phyloP scores from a whole-genome alignment of 108 stramenopile species.

The Fragilariopsis cylindrus region DNA sequence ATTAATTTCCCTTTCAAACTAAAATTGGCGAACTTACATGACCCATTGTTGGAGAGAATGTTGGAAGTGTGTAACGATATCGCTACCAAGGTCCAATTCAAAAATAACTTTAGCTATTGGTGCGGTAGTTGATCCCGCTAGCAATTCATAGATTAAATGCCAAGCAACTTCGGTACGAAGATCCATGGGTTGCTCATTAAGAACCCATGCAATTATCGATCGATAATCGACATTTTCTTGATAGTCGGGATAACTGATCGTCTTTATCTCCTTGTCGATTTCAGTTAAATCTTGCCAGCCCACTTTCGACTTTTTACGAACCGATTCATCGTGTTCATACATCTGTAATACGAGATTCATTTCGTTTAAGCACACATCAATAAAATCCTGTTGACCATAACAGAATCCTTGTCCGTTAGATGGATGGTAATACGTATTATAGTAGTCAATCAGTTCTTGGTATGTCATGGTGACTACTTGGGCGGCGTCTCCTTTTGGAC shows the following conservation, averaged over 20 bases:
- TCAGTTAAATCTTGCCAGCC: slow-evolving; percentile 45
- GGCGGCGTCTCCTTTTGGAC: slow-evolving; percentile 88
- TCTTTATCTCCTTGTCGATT: slow-evolving; percentile 32
- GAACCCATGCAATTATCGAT: slow-evolving; percentile 81
- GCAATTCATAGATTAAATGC: slow-evolving; percentile 72
- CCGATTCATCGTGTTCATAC: slow-evolving; percentile 48
- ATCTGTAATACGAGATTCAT: slow-evolving; percentile 51
- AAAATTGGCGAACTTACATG: slow-evolving; percentile 9
- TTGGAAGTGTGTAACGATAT: slow-evolving; percentile 44
- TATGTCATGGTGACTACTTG: slow-evolving; percentile 82
- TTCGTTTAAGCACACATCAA: slow-evolving; percentile 51
- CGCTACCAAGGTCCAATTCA: slow-evolving; percentile 49
- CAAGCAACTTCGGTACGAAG: slow-evolving; percentile 74
- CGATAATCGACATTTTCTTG: slow-evolving; percentile 53
- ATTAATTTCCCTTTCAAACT: slow-evolving; percentile 21
- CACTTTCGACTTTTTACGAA: slow-evolving; percentile 40
- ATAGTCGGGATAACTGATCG: slow-evolving; percentile 48
- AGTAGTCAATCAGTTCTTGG: slow-evolving; percentile 86
- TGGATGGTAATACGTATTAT: slow-evolving; percentile 90
- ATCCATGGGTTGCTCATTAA: slow-evolving; percentile 76
- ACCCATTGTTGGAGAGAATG: slow-evolving; percentile 28
- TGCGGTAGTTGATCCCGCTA: slow-evolving; percentile 74
- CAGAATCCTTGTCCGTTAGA: slow-evolving; percentile 91
- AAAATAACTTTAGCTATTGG: slow-evolving; percentile 50
- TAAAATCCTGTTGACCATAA: slow-evolving; percentile 85